These are phyloP conservation scores for Cyberlindnera saturnus DNA, from an alignment of 805 yeast genomes.

Conservation along the genomic window DNA sequence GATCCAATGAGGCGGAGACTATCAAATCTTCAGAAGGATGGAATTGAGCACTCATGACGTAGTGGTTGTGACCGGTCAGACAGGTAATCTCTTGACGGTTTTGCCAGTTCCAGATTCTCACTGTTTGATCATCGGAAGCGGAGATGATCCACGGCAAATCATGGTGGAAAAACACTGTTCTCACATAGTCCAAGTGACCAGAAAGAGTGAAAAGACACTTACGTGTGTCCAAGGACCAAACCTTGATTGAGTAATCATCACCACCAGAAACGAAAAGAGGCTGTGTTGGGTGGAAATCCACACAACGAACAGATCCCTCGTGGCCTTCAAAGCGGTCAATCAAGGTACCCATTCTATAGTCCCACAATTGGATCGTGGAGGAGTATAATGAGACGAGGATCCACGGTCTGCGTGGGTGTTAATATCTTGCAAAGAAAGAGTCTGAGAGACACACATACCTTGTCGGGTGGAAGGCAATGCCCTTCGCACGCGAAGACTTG, in stretches of 20 bases:
- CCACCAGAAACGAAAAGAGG: constrained; percentile 97
- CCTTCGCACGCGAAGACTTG: constrained; percentile 95
- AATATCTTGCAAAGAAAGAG: constrained; percentile 4
- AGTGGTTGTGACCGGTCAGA: constrained; percentile 96
- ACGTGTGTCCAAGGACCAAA: constrained; percentile 90
- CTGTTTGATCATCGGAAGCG: constrained; percentile 96
- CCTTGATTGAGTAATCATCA: constrained; percentile 91
- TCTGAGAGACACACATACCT: constrained; percentile 31
- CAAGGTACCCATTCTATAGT: constrained; percentile 97
- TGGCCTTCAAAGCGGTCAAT: constrained; percentile 97
- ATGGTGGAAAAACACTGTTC: constrained; percentile 91
- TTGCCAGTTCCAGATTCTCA: constrained; percentile 99
- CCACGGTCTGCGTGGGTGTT: constrained; percentile 65
- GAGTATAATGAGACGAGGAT: constrained; percentile 90
- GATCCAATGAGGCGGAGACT: constrained; percentile 94
- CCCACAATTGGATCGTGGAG: constrained; percentile 99
- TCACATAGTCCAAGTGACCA: constrained; percentile 93
- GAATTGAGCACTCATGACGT: constrained; percentile 97
- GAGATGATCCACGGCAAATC: constrained; percentile 97
- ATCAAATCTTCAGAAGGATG: constrained; percentile 93
- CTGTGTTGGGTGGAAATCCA: constrained; percentile 96
- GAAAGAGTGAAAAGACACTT: constrained; percentile 86
- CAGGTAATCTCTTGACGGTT: constrained; percentile 96
- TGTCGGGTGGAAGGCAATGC: constrained; percentile 94
- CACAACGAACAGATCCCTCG: constrained; percentile 95